phyloP scores from a whole-genome alignment of 371 early-diverging fungal species.

The Furculomyces boomerangus region DNA sequence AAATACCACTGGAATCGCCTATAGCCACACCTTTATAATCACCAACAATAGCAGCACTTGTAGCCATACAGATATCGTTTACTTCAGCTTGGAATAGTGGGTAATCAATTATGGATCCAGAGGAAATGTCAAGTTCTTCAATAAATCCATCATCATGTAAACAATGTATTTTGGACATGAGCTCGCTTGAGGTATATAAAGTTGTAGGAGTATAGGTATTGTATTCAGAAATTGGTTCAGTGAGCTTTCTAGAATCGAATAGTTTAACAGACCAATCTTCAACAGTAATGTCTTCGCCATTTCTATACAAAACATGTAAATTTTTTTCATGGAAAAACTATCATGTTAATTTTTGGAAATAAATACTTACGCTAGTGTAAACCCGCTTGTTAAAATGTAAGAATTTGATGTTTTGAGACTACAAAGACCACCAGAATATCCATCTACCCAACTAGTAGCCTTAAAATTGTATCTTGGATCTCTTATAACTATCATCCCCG shows the following conservation, averaged over 20 bases:
- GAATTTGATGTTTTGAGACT: background rate
- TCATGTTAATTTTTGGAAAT: too few relatives aligned
- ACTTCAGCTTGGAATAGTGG: background rate
- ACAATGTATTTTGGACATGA: constrained; percentile 55
- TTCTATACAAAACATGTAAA: background rate
- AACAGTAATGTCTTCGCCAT: constrained; percentile 7
- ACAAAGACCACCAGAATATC: constrained; percentile 4
- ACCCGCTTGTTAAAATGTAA: constrained; percentile 7
- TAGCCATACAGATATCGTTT: constrained; percentile 7
- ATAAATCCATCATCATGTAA: constrained; percentile 9
- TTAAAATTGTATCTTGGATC: constrained; percentile 9
- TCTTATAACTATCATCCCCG: constrained; percentile 9
- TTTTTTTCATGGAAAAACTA: background rate
- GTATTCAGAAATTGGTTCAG: constrained; percentile 40
- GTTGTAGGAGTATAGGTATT: constrained; percentile 46
- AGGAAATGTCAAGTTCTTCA: constrained; percentile 22
- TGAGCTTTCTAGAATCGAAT: constrained; percentile 57
- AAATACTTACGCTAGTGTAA: background rate
- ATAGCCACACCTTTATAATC: constrained; percentile 10
- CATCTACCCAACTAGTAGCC: constrained; percentile 2
- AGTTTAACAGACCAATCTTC: constrained; percentile 59
- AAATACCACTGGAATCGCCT: constrained; percentile 14
- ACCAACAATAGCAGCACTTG: constrained; percentile 10
- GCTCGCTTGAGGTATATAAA: constrained; percentile 41
- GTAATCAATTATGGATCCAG: background rate